phyloP scores from a whole-genome alignment of 352 stramenopile genomes.

The Globisporangium barbulae region DNA sequence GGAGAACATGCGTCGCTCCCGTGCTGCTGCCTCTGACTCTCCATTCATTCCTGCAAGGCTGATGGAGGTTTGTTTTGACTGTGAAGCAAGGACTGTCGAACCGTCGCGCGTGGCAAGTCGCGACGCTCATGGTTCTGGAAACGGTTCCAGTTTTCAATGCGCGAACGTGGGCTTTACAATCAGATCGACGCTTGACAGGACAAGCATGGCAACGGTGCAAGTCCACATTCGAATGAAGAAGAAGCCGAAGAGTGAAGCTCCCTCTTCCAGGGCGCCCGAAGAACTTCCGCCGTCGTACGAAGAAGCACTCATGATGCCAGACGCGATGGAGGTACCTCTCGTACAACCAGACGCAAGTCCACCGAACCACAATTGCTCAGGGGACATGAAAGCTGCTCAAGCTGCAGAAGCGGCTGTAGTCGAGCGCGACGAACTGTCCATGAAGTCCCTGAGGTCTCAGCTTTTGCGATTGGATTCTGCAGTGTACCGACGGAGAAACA shows the following conservation, averaged over 20 bases:
- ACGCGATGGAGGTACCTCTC: neutral
- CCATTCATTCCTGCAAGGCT: neutral
- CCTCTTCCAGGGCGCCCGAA: too few species aligned
- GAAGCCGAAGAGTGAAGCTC: conserved; percentile 4
- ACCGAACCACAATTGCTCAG: neutral
- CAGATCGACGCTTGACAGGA: neutral
- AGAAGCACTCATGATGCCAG: conserved; percentile 34
- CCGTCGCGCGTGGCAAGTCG: neutral
- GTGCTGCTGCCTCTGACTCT: neutral
- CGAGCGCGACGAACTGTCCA: neutral
- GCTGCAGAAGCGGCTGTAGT: neutral
- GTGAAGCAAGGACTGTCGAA: neutral
- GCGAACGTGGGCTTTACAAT: neutral
- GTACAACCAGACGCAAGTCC: neutral
- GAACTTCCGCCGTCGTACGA: conserved; percentile 36
- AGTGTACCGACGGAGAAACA: conserved; percentile 5
- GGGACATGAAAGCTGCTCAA: neutral
- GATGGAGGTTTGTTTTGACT: neutral
- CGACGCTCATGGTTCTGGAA: neutral
- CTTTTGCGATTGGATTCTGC: conserved; percentile 4
- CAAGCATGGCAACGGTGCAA: conserved; percentile 23
- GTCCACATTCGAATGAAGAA: conserved; percentile 29
- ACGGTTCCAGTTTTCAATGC: neutral
- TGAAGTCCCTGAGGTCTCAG: neutral
- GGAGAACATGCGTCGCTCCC: neutral